A percentile compares a stretch with the other conserved stretches of the same genome.
phyloP scores from a whole-genome alignment of 345 rosid species.

The Ricinus communis region DNA sequence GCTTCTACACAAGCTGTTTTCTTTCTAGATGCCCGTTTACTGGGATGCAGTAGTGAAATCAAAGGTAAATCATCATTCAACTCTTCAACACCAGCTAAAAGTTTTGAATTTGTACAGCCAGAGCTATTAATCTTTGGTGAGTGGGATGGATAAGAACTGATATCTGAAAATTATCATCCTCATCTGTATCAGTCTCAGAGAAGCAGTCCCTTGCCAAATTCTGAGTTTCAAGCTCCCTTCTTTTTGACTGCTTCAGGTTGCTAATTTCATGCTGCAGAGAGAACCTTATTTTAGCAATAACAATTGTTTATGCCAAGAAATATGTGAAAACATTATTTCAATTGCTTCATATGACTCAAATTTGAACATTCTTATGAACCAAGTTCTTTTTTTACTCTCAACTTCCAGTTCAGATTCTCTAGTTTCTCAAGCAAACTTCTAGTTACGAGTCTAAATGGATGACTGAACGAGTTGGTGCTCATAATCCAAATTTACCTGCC shows the following conservation, averaged over 20 bases:
- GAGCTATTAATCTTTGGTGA: slow-evolving; percentile 42
- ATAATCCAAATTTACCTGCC: slow-evolving; percentile 61
- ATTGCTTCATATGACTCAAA: neutral
- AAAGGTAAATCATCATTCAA: slow-evolving; percentile 57
- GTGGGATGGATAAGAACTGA: slow-evolving; percentile 35
- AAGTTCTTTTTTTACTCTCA: slow-evolving; percentile 5
- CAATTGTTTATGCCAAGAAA: neutral
- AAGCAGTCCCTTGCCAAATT: slow-evolving; percentile 50
- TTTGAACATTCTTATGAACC: neutral
- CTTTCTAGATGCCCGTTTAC: slow-evolving; percentile 34
- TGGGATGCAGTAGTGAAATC: slow-evolving; percentile 55
- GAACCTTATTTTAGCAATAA: slow-evolving; percentile 13
- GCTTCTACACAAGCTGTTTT: slow-evolving; percentile 29
- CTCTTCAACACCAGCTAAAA: slow-evolving; percentile 40
- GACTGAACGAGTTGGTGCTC: neutral
- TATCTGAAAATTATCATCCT: too few relatives aligned
- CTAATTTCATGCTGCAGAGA: slow-evolving; percentile 62
- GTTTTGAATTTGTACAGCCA: slow-evolving; percentile 33
- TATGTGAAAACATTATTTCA: neutral
- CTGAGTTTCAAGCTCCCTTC: slow-evolving; percentile 37
- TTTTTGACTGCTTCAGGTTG: slow-evolving; percentile 50
- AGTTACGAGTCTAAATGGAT: slow-evolving; percentile 11
- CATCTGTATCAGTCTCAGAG: slow-evolving; percentile 91
- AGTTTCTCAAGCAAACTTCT: slow-evolving; percentile 5
- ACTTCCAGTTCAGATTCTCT: slow-evolving; percentile 16